phyloP scores from a whole-genome alignment of 2,329 filamentous ascomycete genomes.

The Cladosporium sp. region DNA sequence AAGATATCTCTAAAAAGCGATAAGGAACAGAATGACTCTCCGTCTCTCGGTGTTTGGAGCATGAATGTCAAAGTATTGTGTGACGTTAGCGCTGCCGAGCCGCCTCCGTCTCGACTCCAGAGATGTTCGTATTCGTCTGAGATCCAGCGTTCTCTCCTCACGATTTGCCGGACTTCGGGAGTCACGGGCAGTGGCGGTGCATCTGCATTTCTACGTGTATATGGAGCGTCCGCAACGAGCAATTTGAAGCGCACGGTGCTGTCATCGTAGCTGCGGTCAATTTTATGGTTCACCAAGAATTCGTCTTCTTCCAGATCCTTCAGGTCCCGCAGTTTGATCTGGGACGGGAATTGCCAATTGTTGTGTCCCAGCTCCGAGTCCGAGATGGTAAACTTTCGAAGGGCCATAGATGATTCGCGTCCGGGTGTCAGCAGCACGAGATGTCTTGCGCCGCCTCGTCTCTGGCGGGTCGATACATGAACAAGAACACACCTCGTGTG shows the following conservation, averaged over 20 bases:
- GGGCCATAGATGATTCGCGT: neutral
- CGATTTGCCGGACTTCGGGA: constrained; percentile 20
- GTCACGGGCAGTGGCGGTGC: constrained; percentile 24
- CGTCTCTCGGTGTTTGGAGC: constrained; percentile 31
- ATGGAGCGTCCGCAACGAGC: constrained; percentile 17
- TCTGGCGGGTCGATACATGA: constrained; percentile 4
- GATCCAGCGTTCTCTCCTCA: constrained; percentile 29
- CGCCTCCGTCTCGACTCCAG: constrained; percentile 31
- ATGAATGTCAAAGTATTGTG: constrained; percentile 30
- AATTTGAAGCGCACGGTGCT: constrained; percentile 32
- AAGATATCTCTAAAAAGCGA: constrained; percentile 29
- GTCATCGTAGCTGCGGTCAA: constrained; percentile 33
- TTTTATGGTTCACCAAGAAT: constrained; percentile 32
- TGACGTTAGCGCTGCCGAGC: constrained; percentile 27
- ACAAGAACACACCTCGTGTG: neutral
- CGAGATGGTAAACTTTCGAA: constrained; percentile 28
- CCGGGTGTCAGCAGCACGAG: neutral
- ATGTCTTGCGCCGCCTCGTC: neutral
- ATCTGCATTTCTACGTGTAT: constrained; percentile 25
- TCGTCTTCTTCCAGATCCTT: constrained; percentile 27
- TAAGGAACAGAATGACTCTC: constrained; percentile 29
- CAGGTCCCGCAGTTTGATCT: constrained; percentile 27
- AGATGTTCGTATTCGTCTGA: constrained; percentile 32
- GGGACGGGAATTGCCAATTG: constrained; percentile 28
- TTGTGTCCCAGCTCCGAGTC: constrained; percentile 32